Evolutionary conservation across 192 early-diverging fungal species (phyloP), one percentile per base, ranked within the genome.

Genomic region (Coemansia aciculifera): DNA sequence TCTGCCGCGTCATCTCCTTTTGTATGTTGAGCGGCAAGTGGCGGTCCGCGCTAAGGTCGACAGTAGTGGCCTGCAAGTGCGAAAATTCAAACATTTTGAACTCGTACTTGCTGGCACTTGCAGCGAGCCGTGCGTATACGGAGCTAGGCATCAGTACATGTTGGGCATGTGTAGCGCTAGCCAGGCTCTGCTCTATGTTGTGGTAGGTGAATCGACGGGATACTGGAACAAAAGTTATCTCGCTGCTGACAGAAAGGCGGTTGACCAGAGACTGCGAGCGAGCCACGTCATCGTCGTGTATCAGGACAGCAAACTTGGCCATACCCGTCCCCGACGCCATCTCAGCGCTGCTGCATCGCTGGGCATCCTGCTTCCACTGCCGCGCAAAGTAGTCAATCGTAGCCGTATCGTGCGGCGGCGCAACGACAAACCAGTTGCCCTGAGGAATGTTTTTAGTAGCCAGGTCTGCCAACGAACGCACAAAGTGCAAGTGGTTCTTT

Each of bases 401-500:
- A 0, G 59, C 63, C 6, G 37, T 69, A 32, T 83, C 80, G 17
- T 59, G 72, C 31, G 80, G 80, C 29, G 80, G 71, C 13, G 54
- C 75, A 0, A 83, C 46, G 13, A 83, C 80, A 56, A 83, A 83
- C 80, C 80, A 83, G 10, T 59, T 68, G 1, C 80, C 80, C 64
- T 83, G 80, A 0, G 80, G 80, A 9, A 77, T 59, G 51, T 48
- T 68, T 38, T 59, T 54, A 1, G 64, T 62, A 19, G 75, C 75
- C 19, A 83, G 70, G 23, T 83, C 75, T 1, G 72, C 23, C 15
- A 83, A 69, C 37, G 72, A 71, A 8, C 57, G 61, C 12, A 72
- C 75, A 72, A 78, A 83, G 42, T 83, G 80, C 67, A 83, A 31
- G 40, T 83, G 80, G 2, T 76, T 76, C 62, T 74, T 77, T 36